These are phyloP conservation scores for Larix kaempferi DNA, from an alignment of 75 land plant species.

Conservation along the genomic window DNA sequence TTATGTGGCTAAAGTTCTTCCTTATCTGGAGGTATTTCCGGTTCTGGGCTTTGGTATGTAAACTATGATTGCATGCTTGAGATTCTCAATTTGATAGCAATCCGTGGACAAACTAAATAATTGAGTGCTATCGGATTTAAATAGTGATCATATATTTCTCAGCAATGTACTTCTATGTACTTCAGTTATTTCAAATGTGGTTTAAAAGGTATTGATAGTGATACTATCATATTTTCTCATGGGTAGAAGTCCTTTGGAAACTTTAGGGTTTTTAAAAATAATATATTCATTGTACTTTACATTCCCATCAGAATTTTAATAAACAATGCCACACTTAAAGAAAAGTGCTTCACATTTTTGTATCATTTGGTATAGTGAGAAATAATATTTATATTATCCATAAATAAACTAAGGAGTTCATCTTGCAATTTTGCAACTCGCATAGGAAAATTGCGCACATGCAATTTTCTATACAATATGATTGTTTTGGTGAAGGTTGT, in stretches of 20 bases:
- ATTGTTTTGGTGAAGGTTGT: no score
- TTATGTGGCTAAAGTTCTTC: slow-evolving; percentile 96
- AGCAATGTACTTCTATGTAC: background rate
- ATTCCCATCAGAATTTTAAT: background rate
- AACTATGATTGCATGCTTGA: background rate
- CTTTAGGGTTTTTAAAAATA: background rate
- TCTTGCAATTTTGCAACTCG: background rate
- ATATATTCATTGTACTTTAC: no score
- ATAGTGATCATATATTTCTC: background rate
- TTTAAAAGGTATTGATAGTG: background rate
- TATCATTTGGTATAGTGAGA: background rate
- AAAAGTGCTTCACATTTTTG: background rate
- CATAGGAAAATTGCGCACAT: background rate
- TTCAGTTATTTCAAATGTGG: background rate
- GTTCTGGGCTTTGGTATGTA: slow-evolving; percentile 90
- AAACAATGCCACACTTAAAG: background rate
- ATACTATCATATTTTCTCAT: background rate
- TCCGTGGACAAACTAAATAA: background rate
- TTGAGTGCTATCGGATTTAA: background rate
- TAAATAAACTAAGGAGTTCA: background rate
- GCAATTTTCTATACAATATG: no score
- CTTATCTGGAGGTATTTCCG: slow-evolving; percentile 96
- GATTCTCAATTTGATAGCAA: background rate
- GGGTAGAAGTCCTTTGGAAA: background rate
- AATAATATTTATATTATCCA: no score